Percentiles rank a stretch among this genome's conserved stretches.
phyloP scores from a whole-genome alignment of 768 basidiomycete genomes.

The Pisolithus marmoratus region DNA sequence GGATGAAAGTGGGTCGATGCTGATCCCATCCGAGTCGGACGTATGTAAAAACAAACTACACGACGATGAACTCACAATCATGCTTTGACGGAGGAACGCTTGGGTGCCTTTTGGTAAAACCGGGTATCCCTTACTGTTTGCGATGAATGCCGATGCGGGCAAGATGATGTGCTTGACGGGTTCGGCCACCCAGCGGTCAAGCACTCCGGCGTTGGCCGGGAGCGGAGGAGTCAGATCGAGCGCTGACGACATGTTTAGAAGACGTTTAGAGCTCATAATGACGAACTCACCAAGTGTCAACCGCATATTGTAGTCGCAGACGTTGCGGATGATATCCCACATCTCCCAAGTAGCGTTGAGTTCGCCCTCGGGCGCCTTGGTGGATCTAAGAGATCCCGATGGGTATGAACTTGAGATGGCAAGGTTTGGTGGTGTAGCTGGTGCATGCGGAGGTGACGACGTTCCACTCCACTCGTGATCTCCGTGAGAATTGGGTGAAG shows the following conservation, averaged over 20 bases:
- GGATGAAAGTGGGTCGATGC: slow-evolving; percentile 82
- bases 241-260: slow-evolving; percentile 43
- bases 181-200: slow-evolving; percentile 90
- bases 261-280: neutral
- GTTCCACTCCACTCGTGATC: slow-evolving; percentile 26
- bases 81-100: slow-evolving; percentile 81
- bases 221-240: slow-evolving; percentile 88
- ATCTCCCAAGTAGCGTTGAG: slow-evolving; percentile 90
- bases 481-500: slow-evolving; percentile 17
- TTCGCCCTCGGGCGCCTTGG: slow-evolving; percentile 45
- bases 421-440: slow-evolving; percentile 15
- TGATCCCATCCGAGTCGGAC: slow-evolving; percentile 30
- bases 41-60: slow-evolving; percentile 10
- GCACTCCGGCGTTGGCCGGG: slow-evolving; percentile 67
- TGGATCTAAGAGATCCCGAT: slow-evolving; percentile 21
- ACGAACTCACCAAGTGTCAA: slow-evolving; percentile 58
- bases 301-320: slow-evolving; percentile 79
- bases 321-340: slow-evolving; percentile 91
- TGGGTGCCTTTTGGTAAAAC: slow-evolving; percentile 94
- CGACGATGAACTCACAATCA: slow-evolving; percentile 54
- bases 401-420: slow-evolving; percentile 16
- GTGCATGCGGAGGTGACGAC: slow-evolving; percentile 9
- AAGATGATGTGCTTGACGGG: slow-evolving; percentile 85
- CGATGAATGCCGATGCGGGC: slow-evolving; percentile 87
- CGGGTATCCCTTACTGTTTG: slow-evolving; percentile 94